Evolutionary conservation across 768 basidiomycete species (phyloP), one percentile per base, ranked within the genome.

Genomic region (Amanita fuliginea): DNA sequence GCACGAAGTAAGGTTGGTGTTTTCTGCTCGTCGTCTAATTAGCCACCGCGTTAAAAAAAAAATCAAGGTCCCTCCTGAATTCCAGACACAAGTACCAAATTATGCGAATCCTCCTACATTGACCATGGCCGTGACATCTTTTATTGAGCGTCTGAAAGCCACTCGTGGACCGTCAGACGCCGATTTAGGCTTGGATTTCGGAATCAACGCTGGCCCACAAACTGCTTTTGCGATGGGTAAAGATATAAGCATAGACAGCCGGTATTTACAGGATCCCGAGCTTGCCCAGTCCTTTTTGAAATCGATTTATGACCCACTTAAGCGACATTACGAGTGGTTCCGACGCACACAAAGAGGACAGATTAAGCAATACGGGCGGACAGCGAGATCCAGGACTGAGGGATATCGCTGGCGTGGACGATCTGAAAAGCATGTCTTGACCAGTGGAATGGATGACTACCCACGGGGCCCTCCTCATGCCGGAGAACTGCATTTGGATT

Each of bases 251-350:
- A 42, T 58, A 54, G 69, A 67, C 42, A 72, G 70, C 57, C 58
- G 63, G 53, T 73, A 77, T 60, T 62, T 88, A 48, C 62, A 78
- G 39, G 69, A 78, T n/a, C 78, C 78, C 3, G 71, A 76, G 28
- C 68, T 81, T 16, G 84, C 85, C 0, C 66, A 78, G 2, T 61
- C 68, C 2, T 95, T 81, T 68, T 76, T 98, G 36, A 77, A 72
- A 46, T 82, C 80, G 3, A 87, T 96, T 45, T 98, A 98, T 60
- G 65, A 68, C 18, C 84, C 87, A 0, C 73, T 97, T 11, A 87
- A 86, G 59, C 77, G 88, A 22, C 95, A 97, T 62, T 97, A 95
- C 61, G 83, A 90, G 47, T 98, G 94, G 94, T 96, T 98, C 75
- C 79, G 90, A 36, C 80, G 83, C 40, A 96, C 94, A 2, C 94